Base-by-base conservation (phyloP, 805 yeast genomes). In the Suhomyces vadensis region DNA sequence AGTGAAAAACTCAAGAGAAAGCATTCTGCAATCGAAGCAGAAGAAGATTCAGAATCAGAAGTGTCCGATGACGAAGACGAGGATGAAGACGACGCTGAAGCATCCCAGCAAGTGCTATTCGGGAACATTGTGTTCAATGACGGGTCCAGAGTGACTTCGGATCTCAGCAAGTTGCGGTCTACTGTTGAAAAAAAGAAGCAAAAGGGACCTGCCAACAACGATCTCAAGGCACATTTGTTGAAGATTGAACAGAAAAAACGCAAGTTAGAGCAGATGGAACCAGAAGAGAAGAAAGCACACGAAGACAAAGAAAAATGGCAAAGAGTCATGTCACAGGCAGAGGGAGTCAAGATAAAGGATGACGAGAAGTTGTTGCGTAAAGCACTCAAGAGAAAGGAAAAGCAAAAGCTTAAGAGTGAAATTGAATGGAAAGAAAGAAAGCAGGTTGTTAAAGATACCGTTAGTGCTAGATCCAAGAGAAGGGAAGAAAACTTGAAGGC, bases 381-480 rank as follows among this genome's bases (percentile, higher is more conserved):
- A 64, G 87, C 97, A 2, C 65, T 92, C 49, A 90, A 86, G 70
- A 78, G 86, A 55, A 87, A 89, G 61, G 92, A 88, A 55, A 81
- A 86, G 49, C 77, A 78, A 59, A 94, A 94, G 73, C 78, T 87
- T 58, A 87, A 83, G 71, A 85, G 95, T 46, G 96, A 89, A 57
- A 71, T 81, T 41, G 96, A 92, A 65, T 94, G 99, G 99, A 78
- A 71, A 52, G 97, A 92, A 41, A 80, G 99, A 53, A 84, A 87
- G 61, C 86, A 83, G 55, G 77, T 77, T 27, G 96, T 94, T 10
- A 79, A 80, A 46, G 87, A 83, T 54, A 82, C 84, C 29, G 83
- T 86, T 41, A 76, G 82, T 38, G 87, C 84, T 13, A 85, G 85
- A 57, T 82, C 79, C 50, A 87, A 89, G 71, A 85, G 94, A 74